Percentiles rank a stretch among this genome's conserved stretches.
Evolutionary conservation across 2,329 filamentous ascomycete species (phyloP).

Genomic region (Leptographium lundbergii): DNA sequence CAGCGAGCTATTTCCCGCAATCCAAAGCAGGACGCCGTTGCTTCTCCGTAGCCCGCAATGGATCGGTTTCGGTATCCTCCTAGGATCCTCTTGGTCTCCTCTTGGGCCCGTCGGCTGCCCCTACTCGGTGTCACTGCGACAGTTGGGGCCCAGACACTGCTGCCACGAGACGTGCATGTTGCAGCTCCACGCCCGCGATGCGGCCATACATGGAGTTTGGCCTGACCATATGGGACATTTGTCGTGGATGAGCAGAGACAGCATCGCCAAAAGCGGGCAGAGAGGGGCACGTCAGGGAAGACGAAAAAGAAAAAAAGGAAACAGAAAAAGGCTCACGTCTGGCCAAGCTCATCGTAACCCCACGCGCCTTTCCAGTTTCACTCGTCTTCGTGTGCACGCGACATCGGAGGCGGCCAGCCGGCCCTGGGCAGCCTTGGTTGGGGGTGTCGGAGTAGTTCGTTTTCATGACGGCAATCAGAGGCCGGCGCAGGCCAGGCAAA

Average conservation of each 20-base stretch:
- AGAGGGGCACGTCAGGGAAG: background rate
- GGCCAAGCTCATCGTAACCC: background rate
- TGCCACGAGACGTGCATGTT: background rate
- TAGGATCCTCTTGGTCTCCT: too few relatives aligned
- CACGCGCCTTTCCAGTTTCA: background rate
- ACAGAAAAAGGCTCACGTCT: background rate
- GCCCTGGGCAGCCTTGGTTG: background rate
- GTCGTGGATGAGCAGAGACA: background rate
- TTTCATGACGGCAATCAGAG: background rate
- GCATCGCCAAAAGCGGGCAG: background rate
- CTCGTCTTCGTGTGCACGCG: background rate
- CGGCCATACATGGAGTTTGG: background rate
- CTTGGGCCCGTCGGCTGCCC: background rate
- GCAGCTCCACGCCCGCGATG: background rate
- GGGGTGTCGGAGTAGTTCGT: background rate
- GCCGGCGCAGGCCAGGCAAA: background rate
- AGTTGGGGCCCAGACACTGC: background rate
- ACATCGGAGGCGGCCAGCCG: background rate
- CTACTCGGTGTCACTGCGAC: background rate
- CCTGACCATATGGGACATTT: background rate
- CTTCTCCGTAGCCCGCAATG: background rate
- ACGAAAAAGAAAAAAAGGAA: background rate
- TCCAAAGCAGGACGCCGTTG: background rate
- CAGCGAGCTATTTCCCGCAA: conserved; percentile 1
- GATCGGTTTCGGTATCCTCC: too few relatives aligned